Evolutionary conservation across 495 filamentous ascomycete genomes (phyloP), one percentile per base, ranked within the genome.

Genomic region (Hypoxylon crocopeplum): DNA sequence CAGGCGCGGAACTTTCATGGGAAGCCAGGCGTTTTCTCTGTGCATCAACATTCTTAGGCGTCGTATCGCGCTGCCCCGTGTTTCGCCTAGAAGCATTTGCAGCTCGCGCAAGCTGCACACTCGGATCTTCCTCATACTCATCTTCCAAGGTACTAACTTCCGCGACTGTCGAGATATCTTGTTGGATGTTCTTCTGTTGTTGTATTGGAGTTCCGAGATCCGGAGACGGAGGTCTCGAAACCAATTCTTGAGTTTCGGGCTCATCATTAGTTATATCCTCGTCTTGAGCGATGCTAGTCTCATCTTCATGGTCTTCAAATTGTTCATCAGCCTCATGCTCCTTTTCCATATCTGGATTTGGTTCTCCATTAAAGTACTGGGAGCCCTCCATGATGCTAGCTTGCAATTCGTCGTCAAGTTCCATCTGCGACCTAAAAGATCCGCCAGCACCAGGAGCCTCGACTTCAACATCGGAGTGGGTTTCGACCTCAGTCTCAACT

Each of bases 51-150:
- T n/a, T 40, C 19, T 56, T 45, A 21, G 34, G 33, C 13, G 41
- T 22, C 17, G 44, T 20, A 19, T 70, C 67, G 27, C 53, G 56
- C 3, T 55, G 51, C 27, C 58, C 69, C 33, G 68, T 66, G 17
- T 48, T 19, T 32, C 64, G 60, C 30, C 61, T 73, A 3, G 58
- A 60, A 38, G 59, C 66, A 22, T 72, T 62, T 17, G 75, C 58
- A 32, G 68, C 64, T 10, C 70, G 71, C 7, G 76, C 74, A 25
- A 77, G 56, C 19, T 67, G 58, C 24, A 72, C 64, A 46, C 72
- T 77, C 13, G 68, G 54, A 48, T 76, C 76, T 16, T 16, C 13
- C 6, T 7, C 5, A 7, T 2, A 17, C 2, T 38, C 34, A 46
- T 75, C 75, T 16, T 67, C 60, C 7, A 46, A n/a, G 24, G 20